Conservation (phyloP, 2,329 filamentous ascomycete species). For the Scopulariopsis brevicaulis region DNA sequence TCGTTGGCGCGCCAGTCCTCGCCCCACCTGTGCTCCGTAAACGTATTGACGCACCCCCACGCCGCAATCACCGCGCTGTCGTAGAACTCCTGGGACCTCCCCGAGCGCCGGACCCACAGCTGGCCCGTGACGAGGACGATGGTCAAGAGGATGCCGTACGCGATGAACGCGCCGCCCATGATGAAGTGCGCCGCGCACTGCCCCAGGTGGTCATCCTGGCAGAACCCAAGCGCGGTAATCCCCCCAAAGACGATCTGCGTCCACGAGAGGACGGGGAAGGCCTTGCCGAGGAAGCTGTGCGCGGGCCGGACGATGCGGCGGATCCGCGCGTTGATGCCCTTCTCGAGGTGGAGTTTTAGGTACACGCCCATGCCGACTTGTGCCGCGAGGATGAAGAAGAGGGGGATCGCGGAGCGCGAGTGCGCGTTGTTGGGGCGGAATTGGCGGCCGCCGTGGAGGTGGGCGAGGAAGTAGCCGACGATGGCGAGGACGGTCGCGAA, state of each 20-base stretch:
- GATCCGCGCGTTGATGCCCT: constrained; percentile 69
- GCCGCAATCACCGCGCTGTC: constrained; percentile 83
- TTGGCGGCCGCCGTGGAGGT: constrained; percentile 79
- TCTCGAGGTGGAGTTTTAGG: constrained; percentile 79
- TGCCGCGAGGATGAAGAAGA: constrained; percentile 67
- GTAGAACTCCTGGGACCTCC: constrained; percentile 92
- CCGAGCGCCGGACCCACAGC: constrained; percentile 69
- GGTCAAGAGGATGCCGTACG: constrained; percentile 78
- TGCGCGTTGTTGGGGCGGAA: constrained; percentile 71
- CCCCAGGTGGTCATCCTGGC: constrained; percentile 78
- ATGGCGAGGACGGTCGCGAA: constrained; percentile 65
- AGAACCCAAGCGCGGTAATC: constrained; percentile 86
- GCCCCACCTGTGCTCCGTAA: constrained; percentile 95
- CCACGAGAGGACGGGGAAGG: constrained; percentile 80
- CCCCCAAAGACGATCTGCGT: constrained; percentile 93
- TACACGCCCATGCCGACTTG: constrained; percentile 80
- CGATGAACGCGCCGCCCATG: constrained; percentile 96
- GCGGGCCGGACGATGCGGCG: constrained; percentile 58
- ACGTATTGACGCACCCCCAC: constrained; percentile 97
- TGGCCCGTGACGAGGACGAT: constrained; percentile 84
- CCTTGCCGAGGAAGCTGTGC: constrained; percentile 77
- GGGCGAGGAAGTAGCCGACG: constrained; percentile 81
- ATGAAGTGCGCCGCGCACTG: constrained; percentile 97
- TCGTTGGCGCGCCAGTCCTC: constrained; percentile 83
- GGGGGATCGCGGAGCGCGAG: constrained; percentile 62